Evolutionary conservation across 345 rosid genomes (phyloP).

Genomic region (Pelargonium nanum): DNA sequence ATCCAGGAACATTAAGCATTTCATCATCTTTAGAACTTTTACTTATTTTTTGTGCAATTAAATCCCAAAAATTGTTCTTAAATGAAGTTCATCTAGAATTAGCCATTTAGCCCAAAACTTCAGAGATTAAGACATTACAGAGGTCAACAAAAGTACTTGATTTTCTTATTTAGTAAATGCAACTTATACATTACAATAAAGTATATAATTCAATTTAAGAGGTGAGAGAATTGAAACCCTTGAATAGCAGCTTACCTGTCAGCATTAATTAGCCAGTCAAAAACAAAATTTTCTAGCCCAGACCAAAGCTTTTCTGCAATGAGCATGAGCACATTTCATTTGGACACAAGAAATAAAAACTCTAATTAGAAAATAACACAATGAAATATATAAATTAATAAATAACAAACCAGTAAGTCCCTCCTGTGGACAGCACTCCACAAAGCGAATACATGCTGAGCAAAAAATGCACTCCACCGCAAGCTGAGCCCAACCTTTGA

Average conservation of each 20-base stretch:
- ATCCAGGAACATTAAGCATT: too few relatives aligned
- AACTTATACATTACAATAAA: neutral
- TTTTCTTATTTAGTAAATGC: neutral
- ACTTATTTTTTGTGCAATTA: too few relatives aligned
- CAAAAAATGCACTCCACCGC: constrained; percentile 99
- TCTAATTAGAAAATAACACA: constrained; percentile 13
- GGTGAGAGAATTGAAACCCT: constrained; percentile 12
- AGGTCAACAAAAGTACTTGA: neutral
- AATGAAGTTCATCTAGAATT: neutral
- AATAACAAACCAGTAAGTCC: constrained; percentile 72
- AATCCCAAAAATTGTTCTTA: neutral
- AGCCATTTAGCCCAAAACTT: neutral
- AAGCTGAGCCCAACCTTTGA: constrained; percentile 41
- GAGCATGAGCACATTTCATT: constrained; percentile 13
- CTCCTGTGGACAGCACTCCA: constrained; percentile 95
- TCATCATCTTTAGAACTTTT: too few relatives aligned
- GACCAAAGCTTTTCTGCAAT: constrained; percentile 95
- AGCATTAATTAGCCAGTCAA: constrained; percentile 96
- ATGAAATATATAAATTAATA: constrained; percentile 15
- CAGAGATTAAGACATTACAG: neutral
- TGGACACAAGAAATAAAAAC: constrained; percentile 8
- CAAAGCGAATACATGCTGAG: constrained; percentile 97
- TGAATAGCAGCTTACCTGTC: constrained; percentile 52
- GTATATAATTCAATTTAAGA: neutral
- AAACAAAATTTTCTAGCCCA: constrained; percentile 97